Percentiles rank a stretch among this genome's conserved stretches.
Conservation (phyloP, 805 yeast species). For the Clavispora vitiphila region DNA sequence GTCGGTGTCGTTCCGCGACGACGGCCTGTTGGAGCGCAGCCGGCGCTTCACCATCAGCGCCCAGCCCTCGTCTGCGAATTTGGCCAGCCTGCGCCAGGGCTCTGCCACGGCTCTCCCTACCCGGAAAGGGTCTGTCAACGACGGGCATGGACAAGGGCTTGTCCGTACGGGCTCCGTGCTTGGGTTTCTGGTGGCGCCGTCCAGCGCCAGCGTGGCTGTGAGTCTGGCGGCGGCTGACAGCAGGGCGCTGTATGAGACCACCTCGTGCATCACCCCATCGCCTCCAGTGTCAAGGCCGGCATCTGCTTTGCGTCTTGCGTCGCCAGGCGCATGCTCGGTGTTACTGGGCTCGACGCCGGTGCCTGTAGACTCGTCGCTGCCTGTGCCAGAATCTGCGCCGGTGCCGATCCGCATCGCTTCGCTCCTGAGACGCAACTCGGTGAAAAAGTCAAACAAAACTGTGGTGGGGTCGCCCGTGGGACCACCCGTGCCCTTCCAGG, state of each 20-base stretch:
- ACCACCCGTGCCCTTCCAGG: conserved; percentile 70
- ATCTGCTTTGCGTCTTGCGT: not conserved
- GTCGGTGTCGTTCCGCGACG: conserved; percentile 33
- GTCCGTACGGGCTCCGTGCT: conserved; percentile 8
- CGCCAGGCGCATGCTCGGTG: not conserved
- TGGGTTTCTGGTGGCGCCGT: not conserved
- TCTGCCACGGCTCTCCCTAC: conserved; percentile 6
- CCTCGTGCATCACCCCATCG: conserved; percentile 1
- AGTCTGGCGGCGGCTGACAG: not conserved
- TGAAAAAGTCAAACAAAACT: conserved; percentile 43
- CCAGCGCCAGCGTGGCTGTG: not conserved
- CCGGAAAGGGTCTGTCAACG: conserved; percentile 10
- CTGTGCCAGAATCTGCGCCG: conserved; percentile 4
- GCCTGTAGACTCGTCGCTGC: not conserved
- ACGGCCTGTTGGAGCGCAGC: conserved; percentile 30
- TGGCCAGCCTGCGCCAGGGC: conserved; percentile 8
- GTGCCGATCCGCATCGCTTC: conserved; percentile 6
- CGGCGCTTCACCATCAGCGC: conserved; percentile 41
- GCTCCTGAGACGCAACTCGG: conserved; percentile 14
- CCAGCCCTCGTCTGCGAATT: conserved; percentile 34
- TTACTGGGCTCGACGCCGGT: not conserved
- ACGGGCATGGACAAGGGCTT: too few relatives aligned
- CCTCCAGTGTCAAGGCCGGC: not conserved
- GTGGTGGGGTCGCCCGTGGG: conserved; percentile 53
- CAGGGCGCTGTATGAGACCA: not conserved